Conservation (phyloP, 345 rosid species). For the Gynandropsis gynandra region DNA sequence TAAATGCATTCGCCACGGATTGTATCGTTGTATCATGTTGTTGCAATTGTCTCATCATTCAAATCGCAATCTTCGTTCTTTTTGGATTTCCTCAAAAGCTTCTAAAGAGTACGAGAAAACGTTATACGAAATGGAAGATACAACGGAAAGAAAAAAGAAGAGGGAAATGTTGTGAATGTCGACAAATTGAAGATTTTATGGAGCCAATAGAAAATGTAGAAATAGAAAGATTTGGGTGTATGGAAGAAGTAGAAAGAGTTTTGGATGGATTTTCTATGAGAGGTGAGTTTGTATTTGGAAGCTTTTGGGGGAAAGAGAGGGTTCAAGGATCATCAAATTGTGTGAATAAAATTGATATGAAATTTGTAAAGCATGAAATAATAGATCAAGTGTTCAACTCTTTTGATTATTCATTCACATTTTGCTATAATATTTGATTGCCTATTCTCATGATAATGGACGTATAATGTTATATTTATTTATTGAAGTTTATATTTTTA, state of each 20-base stretch:
- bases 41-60: slow-evolving; percentile 72
- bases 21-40: slow-evolving; percentile 71
- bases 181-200: neutral
- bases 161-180: slow-evolving; percentile 10
- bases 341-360: slow-evolving; percentile 23
- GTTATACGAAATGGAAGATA: slow-evolving; percentile 43
- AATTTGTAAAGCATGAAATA: slow-evolving; percentile 34
- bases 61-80: slow-evolving; percentile 46
- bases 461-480: no score
- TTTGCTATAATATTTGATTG: slow-evolving; percentile 5
- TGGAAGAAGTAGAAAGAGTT: slow-evolving; percentile 50
- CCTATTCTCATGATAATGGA: no score
- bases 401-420: slow-evolving; percentile 17
- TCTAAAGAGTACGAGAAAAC: slow-evolving; percentile 38
- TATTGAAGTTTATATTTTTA: no score
- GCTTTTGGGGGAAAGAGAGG: slow-evolving; percentile 66
- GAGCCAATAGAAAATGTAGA: slow-evolving; percentile 26
- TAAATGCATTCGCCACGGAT: slow-evolving; percentile 58
- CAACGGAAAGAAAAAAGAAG: slow-evolving; percentile 20
- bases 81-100: slow-evolving; percentile 52
- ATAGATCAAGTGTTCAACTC: slow-evolving; percentile 33
- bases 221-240: slow-evolving; percentile 34
- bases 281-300: slow-evolving; percentile 84
- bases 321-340: slow-evolving; percentile 19
- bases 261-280: slow-evolving; percentile 43